Percentiles rank a stretch among this genome's conserved stretches.
Evolutionary conservation across 805 yeast genomes (phyloP).

Genomic region (Candida tammaniensis): DNA sequence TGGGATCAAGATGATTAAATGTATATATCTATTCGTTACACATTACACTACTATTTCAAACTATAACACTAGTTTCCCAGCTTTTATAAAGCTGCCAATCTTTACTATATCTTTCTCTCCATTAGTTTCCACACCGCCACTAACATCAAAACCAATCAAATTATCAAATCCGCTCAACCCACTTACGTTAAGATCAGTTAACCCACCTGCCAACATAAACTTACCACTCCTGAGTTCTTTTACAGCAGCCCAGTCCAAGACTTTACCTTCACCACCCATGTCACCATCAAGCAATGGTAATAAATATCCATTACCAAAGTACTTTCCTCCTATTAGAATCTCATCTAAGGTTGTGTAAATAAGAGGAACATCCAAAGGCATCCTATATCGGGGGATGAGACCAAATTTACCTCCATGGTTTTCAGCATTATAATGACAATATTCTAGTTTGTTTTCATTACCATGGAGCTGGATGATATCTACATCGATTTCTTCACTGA

Average conservation of each 20-base stretch:
- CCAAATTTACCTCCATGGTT: conserved; percentile 43
- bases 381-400: conserved; percentile 66
- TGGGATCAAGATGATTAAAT: conserved; percentile 89
- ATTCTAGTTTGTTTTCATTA: conserved; percentile 48
- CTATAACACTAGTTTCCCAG: conserved; percentile 35
- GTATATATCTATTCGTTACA: conserved; percentile 2
- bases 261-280: conserved; percentile 86
- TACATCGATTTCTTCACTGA: conserved; percentile 44
- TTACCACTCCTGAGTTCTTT: conserved; percentile 36
- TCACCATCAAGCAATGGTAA: conserved; percentile 80
- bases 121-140: conserved; percentile 87
- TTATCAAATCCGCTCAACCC: conserved; percentile 53
- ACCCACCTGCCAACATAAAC: conserved; percentile 85
- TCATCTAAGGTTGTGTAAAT: conserved; percentile 23
- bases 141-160: conserved; percentile 88
- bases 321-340: conserved; percentile 12
- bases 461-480: conserved; percentile 94
- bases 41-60: neutral
- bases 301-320: conserved; percentile 36
- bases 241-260: conserved; percentile 63
- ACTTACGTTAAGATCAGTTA: conserved; percentile 69
- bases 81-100: conserved; percentile 54
- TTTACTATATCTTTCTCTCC: conserved; percentile 72
- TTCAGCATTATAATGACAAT: conserved; percentile 39
- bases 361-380: conserved; percentile 49